Percentiles rank a stretch among this genome's conserved stretches.
Evolutionary conservation across 345 rosid species (phyloP).

Genomic region (Acer saccharum): DNA sequence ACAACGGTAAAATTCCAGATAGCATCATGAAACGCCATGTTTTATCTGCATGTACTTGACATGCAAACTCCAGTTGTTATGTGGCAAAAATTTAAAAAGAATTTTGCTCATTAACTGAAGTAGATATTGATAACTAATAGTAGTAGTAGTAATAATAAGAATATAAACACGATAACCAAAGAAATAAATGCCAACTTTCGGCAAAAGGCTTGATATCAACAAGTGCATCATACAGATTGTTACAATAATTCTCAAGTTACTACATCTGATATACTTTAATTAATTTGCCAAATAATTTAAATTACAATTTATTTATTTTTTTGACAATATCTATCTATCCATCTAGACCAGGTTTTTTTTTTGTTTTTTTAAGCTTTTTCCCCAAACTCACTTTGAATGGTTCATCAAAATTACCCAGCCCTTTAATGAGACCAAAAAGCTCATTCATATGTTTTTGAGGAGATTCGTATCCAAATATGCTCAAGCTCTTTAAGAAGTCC

Average conservation of each 20-base stretch:
- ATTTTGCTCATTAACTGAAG: too few relatives aligned
- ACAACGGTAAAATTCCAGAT: too few relatives aligned
- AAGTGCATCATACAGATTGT: background rate
- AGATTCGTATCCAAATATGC: slow-evolving; percentile 91
- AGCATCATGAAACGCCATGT: too few relatives aligned
- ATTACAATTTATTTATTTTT: background rate
- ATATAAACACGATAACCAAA: background rate
- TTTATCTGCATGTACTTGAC: too few relatives aligned
- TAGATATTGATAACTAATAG: too few relatives aligned
- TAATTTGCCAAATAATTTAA: background rate
- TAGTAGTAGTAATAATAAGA: background rate
- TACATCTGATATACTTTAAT: too few relatives aligned
- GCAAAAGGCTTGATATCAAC: background rate
- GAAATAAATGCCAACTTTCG: background rate
- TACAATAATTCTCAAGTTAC: background rate
- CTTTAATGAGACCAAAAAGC: slow-evolving; percentile 83
- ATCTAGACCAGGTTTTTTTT: too few relatives aligned
- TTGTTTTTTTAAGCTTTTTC: too few relatives aligned
- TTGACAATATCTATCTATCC: too few relatives aligned
- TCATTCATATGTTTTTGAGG: slow-evolving; percentile 93
- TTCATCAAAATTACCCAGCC: slow-evolving; percentile 91
- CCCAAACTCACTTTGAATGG: slow-evolving; percentile 69
- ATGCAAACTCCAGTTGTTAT: too few relatives aligned
- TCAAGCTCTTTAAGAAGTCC: slow-evolving; percentile 90
- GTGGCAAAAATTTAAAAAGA: too few relatives aligned